Conservation (phyloP, 345 rosid species). For the Pseudoturritis turrita region DNA sequence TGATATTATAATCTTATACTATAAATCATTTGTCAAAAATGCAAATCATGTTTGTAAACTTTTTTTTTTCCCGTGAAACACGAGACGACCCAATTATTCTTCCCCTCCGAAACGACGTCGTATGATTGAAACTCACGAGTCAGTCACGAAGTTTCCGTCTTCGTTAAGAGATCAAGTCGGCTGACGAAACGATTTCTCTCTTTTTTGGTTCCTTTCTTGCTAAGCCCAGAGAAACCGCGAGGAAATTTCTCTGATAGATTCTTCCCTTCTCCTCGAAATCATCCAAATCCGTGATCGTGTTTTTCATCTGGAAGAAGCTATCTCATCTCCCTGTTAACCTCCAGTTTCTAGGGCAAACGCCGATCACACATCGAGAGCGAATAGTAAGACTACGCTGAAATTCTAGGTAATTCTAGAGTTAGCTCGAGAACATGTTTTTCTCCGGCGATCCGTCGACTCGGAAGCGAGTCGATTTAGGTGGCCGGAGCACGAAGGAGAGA, state of each 20-base stretch:
- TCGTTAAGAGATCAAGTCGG: conserved; percentile 6
- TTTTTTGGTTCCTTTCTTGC: neutral
- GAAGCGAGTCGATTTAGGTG: conserved; percentile 97
- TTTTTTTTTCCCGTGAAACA: neutral
- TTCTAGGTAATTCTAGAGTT: conserved; percentile 7
- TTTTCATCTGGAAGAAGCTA: neutral
- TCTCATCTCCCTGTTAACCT: neutral
- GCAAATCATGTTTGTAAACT: neutral
- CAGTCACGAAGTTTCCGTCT: conserved; percentile 4
- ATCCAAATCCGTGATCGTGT: neutral
- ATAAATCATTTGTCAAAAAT: no score
- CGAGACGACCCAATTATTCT: conserved; percentile 8
- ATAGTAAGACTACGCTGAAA: neutral
- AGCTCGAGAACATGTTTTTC: conserved; percentile 66
- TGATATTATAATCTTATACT: no score
- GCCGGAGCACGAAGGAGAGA: conserved; percentile 94
- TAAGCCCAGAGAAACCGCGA: neutral
- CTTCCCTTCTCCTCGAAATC: neutral
- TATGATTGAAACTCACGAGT: neutral
- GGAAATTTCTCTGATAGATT: neutral
- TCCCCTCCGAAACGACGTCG: conserved; percentile 3
- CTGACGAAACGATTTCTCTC: neutral
- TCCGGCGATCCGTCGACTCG: conserved; percentile 88
- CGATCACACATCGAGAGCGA: conserved; percentile 17
- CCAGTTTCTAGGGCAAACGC: conserved; percentile 16